Percentiles rank a stretch among this genome's conserved stretches.
phyloP scores from a whole-genome alignment of 2,329 filamentous ascomycete genomes.

The Pleoardoris graminearum region DNA sequence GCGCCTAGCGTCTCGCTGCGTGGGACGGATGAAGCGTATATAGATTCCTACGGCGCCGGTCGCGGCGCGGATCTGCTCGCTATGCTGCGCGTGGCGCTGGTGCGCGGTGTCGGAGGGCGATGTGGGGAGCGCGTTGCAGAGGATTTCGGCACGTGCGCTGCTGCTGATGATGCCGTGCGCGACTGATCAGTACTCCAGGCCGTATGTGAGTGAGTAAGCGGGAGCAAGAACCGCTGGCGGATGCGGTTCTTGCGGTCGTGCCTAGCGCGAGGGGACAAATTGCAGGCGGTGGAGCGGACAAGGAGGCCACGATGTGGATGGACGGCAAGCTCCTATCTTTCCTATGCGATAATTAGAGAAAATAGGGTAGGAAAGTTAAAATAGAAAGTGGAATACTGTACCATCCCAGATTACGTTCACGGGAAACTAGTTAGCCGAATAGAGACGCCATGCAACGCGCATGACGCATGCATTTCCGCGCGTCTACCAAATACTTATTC shows the following conservation, averaged over 20 bases:
- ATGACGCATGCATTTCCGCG: too few species aligned
- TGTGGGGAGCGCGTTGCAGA: constrained; percentile 39
- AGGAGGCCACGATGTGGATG: constrained; percentile 35
- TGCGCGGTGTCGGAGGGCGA: constrained; percentile 32
- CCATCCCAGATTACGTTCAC: too few species aligned
- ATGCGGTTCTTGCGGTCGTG: constrained; percentile 38
- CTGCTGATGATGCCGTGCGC: constrained; percentile 46
- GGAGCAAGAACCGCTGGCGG: constrained; percentile 41
- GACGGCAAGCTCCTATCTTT: constrained; percentile 2
- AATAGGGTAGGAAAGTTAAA: too few species aligned
- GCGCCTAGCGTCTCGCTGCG: constrained; percentile 28
- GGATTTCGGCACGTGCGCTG: constrained; percentile 43
- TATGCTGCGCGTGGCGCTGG: constrained; percentile 47
- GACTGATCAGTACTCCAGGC: constrained; percentile 49
- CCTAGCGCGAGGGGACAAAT: constrained; percentile 49
- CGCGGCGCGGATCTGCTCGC: constrained; percentile 45
- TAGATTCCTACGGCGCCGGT: constrained; percentile 27
- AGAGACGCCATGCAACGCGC: too few species aligned
- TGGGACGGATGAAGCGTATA: constrained; percentile 36
- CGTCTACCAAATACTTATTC: too few species aligned
- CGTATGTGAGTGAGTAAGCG: constrained; percentile 45
- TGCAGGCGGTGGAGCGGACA: constrained; percentile 44
- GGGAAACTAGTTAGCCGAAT: too few species aligned
- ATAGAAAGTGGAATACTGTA: too few species aligned
- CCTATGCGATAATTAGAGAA: neutral